Evolutionary conservation across 768 basidiomycete species (phyloP).

Genomic region (Rhizopogon vinicolor): DNA sequence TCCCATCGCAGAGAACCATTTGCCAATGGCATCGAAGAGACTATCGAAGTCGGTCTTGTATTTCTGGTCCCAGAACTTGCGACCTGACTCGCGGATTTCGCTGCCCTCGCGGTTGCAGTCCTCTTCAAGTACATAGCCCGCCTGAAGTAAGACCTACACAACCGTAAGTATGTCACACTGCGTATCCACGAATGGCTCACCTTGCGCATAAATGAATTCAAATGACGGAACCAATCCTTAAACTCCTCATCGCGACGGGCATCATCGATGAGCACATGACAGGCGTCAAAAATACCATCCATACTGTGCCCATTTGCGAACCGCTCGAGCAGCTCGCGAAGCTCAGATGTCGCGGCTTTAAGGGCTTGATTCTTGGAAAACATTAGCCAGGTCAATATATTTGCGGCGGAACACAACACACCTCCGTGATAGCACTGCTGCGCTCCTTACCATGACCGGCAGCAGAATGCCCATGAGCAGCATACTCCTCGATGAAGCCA

Average conservation of each 20-base stretch:
- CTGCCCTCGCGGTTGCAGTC: constrained; percentile 62
- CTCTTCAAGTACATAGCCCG: constrained; percentile 83
- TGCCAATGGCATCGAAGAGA: constrained; percentile 61
- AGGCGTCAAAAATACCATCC: constrained; percentile 62
- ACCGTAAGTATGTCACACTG: neutral
- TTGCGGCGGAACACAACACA: neutral
- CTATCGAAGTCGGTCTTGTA: constrained; percentile 78
- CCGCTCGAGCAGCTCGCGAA: constrained; percentile 83
- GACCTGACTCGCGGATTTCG: constrained; percentile 64
- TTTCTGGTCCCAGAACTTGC: constrained; percentile 71
- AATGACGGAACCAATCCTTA: constrained; percentile 61
- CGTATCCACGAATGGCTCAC: constrained; percentile 24
- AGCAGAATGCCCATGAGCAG: constrained; percentile 41
- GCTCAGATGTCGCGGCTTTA: constrained; percentile 50
- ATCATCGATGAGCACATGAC: constrained; percentile 70
- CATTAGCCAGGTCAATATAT: constrained; percentile 11
- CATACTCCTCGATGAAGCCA: constrained; percentile 57
- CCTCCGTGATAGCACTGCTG: constrained; percentile 9
- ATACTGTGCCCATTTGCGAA: constrained; percentile 78
- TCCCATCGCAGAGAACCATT: constrained; percentile 83
- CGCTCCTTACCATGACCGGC: constrained; percentile 29
- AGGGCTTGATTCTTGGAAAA: constrained; percentile 48
- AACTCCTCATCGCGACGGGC: constrained; percentile 72
- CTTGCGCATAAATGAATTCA: constrained; percentile 64
- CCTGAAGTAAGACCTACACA: constrained; percentile 62